Evolutionary conservation across 805 yeast species (phyloP), one percentile per base, ranked within the genome.

Genomic region (Yarrowia osloensis): DNA sequence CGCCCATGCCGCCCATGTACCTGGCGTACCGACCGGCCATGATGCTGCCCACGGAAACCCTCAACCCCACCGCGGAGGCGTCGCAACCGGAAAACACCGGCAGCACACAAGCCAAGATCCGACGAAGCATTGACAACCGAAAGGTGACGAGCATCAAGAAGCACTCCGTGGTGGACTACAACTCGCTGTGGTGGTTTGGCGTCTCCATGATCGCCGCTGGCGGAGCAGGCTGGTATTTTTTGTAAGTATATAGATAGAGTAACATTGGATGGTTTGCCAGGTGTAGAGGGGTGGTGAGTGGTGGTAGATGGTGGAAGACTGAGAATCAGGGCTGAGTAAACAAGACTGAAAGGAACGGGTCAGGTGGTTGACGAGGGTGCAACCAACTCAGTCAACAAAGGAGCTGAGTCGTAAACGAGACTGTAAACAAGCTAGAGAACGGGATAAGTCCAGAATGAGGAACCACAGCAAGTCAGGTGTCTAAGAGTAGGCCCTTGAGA

Each of bases 31-130:
- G 85, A 73, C 99, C 99, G 6, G 96, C 99, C 11, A 83, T 89
- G 85, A 95, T 95, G 99, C 85, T 95, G 69, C 99, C 99, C 24
- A 95, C 98, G 0, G 78, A 76, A 65, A 93, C 98, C 0, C 80
- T 95, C 82, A 94, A 93, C 77, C 99, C 99, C 24, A 90, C 97
- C 2, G 80, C 81, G 8, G 67, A 37, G n/a, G 68, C 28, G 8
- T 21, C 59, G 19, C 65, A 42, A 47, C 65, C 65, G 31, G 42
- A 28, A n/a, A 39, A 46, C 37, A 40, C 39, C 1, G 54, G 17
- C 47, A 67, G 63, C 54, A n/a, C 65, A 2, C 65, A 54, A 9
- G 52, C 50, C 21, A 72, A 78, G 65, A 85, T 91, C 57, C 86
- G 86, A 76, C 84, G 97, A 76, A 81, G 90, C 8, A 81, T 92